A percentile compares a stretch with the other conserved stretches of the same genome.
phyloP scores from a whole-genome alignment of 768 basidiomycete genomes.

The Floccularia luteovirens region DNA sequence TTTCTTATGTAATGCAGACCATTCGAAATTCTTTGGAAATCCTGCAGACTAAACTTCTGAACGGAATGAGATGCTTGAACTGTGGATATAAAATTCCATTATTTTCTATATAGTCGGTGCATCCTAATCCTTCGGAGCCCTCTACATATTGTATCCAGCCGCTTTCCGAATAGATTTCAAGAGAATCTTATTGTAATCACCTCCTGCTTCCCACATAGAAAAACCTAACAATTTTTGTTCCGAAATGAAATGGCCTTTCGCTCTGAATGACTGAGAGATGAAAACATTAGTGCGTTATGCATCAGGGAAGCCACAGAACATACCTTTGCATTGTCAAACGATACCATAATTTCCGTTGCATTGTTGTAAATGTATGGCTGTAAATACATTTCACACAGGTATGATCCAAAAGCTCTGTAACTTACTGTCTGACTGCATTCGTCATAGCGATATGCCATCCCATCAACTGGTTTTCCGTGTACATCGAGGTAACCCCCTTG shows the following conservation, averaged over 20 bases:
- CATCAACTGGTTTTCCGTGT: conserved; percentile 37
- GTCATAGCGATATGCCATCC: conserved; percentile 50
- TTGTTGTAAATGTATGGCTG: conserved; percentile 40
- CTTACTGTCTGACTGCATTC: conserved; percentile 68
- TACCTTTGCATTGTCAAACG: conserved; percentile 38
- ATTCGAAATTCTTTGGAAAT: too few species aligned
- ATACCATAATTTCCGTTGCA: conserved; percentile 35
- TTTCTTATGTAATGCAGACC: too few species aligned
- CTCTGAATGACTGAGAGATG: conserved; percentile 27
- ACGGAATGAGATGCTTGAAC: too few species aligned
- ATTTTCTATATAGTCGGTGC: too few species aligned
- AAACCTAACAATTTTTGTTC: conserved; percentile 49
- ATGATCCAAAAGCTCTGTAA: conserved; percentile 2
- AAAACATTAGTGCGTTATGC: background rate
- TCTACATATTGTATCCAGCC: too few species aligned
- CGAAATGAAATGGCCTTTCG: conserved; percentile 55
- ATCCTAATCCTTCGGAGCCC: too few species aligned
- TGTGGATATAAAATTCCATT: too few species aligned
- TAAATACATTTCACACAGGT: background rate
- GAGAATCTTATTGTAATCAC: conserved; percentile 46
- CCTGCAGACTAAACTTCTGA: too few species aligned
- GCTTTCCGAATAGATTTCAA: conserved; percentile 31
- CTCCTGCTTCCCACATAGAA: conserved; percentile 66
- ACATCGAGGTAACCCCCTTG: conserved; percentile 42
- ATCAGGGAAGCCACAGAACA: conserved; percentile 5